Evolutionary conservation across 129 eudicot species (phyloP), one percentile per base, ranked within the genome.

Genomic region (Chrysanthemum seticuspe): DNA sequence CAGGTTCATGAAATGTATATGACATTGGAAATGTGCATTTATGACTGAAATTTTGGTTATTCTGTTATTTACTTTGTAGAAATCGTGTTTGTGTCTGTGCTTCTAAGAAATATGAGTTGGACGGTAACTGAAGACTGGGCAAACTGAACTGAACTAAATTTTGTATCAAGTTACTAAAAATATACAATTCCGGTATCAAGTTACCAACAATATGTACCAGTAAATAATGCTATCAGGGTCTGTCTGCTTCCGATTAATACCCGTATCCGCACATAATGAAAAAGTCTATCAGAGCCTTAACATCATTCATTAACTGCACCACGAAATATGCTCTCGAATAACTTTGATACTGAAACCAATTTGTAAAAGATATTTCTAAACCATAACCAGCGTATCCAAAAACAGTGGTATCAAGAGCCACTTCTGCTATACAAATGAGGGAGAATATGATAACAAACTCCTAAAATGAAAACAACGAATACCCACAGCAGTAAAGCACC

Each of bases 401-500:
- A 55, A 56, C 21, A 56, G 53, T 57, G 14, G 50, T 54, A 36
- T 70, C 55, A 79, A 62, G 67, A 75, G 50, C 78, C 70, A 40
- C 31, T 76, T 73, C 14, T 67, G 23, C 62, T 52, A 55, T 70
- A 73, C 73, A 65, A 61, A 2, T 58, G 58, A 55, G 71, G 79
- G 44, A 57, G 49, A 63, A 36, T 62, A 48, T 65, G 72, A 51
- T 76, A 55, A 49, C 68, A 50, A 58, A 74, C 62, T 58, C 61
- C 73, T 58, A 74, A 57, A 65, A 73, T 6, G 65, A 72, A 60
- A 79, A 56, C 64, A 40, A 74, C 50, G 49, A 76, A 84, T 19
- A 79, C 36, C 82, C 73, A 76, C 16, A 81, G 27, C 18, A 87
- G 40, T 25, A 81, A 61, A 14, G 72, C 34, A 4, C 82, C 80